These are phyloP conservation scores for Penicillium olsonii DNA, from an alignment of 2,329 filamentous ascomycete species.

Conservation along the genomic window DNA sequence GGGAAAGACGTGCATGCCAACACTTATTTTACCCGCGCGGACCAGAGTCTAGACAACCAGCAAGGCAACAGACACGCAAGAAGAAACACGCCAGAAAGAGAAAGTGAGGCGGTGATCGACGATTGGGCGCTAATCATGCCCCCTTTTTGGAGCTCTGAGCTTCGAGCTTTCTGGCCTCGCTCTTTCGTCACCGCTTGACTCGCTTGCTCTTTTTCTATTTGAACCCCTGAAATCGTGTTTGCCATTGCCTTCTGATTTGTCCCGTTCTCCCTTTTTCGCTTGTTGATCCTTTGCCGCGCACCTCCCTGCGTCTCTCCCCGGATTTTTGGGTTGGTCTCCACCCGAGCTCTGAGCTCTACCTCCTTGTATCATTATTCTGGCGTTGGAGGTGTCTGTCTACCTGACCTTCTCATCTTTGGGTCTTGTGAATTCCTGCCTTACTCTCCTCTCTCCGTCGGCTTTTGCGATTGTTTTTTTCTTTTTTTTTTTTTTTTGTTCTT, in stretches of 20 bases:
- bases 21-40: constrained; percentile 22
- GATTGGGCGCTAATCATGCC: constrained; percentile 7
- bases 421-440: constrained; percentile 1
- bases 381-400: constrained; percentile 13
- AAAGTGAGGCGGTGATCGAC: constrained; percentile 23
- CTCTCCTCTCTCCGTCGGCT: not conserved
- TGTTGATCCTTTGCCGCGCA: not conserved
- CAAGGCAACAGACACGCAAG: not conserved
- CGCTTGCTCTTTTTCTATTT: not conserved
- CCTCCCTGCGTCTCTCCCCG: constrained; percentile 13
- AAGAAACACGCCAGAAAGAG: constrained; percentile 1
- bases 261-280: not conserved
- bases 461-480: not conserved
- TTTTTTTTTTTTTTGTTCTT: too few species aligned
- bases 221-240: constrained; percentile 6
- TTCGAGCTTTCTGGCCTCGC: not conserved
- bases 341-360: constrained; percentile 11
- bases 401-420: constrained; percentile 4
- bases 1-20: constrained; percentile 3
- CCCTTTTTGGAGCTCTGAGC: constrained; percentile 9
- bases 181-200: constrained; percentile 15
- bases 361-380: constrained; percentile 26
- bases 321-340: constrained; percentile 8
- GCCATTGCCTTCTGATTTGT: not conserved
- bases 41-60: not conserved